phyloP scores from a whole-genome alignment of 192 early-diverging fungal species.

The Rhizoclosmatium sp. region DNA sequence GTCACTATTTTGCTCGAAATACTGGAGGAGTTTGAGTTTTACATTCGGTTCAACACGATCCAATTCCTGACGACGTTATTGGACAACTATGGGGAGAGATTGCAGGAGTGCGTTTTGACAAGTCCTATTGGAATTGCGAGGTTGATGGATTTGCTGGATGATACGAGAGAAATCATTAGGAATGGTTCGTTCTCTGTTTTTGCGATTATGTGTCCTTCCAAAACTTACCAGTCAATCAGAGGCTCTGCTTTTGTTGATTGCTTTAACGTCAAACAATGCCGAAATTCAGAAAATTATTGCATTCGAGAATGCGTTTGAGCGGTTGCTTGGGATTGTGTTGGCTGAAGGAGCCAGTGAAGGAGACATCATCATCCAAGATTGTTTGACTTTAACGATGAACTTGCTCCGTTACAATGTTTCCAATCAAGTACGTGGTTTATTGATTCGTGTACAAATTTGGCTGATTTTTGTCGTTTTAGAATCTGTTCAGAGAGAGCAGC shows the following conservation, averaged over 20 bases:
- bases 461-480: conserved; percentile 46
- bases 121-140: conserved; percentile 71
- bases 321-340: conserved; percentile 83
- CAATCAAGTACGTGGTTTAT: conserved; percentile 79
- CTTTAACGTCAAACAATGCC: conserved; percentile 89
- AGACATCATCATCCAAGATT: conserved; percentile 97
- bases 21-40: conserved; percentile 92
- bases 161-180: conserved; percentile 92
- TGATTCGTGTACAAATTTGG: conserved; percentile 1
- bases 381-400: conserved; percentile 90
- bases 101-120: conserved; percentile 88
- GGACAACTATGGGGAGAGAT: conserved; percentile 58
- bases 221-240: conserved; percentile 61
- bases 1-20: conserved; percentile 86
- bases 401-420: conserved; percentile 95
- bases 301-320: conserved; percentile 97
- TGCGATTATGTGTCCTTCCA: background rate
- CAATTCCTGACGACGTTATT: conserved; percentile 85
- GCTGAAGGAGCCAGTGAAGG: conserved; percentile 92
- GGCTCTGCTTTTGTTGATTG: conserved; percentile 88
- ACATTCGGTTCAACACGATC: conserved; percentile 90
- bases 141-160: conserved; percentile 93
- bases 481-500: conserved; percentile 95
- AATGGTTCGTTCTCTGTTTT: conserved; percentile 71
- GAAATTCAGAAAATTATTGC: conserved; percentile 99